Evolutionary conservation across 2,329 filamentous ascomycete genomes (phyloP).

Genomic region (Apiospora rasikravindrae): DNA sequence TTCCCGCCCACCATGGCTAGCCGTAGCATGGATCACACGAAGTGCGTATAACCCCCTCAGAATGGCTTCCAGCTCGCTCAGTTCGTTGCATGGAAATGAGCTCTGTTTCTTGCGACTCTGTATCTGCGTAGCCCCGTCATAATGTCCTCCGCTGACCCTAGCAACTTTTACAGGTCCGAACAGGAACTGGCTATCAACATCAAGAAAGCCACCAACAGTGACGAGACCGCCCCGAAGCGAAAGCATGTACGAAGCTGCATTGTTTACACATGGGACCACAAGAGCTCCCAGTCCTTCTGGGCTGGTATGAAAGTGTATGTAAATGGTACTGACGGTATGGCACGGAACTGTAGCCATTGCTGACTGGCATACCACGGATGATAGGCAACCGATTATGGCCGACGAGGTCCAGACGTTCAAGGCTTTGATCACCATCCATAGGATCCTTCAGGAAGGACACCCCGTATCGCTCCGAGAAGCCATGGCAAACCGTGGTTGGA

Average conservation of each 20-base stretch:
- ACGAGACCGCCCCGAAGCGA: conserved; percentile 72
- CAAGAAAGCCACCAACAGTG: conserved; percentile 70
- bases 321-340: conserved; percentile 8
- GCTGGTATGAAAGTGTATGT: conserved; percentile 96
- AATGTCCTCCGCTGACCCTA: conserved; percentile 14
- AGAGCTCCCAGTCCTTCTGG: conserved; percentile 95
- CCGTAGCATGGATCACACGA: conserved; percentile 41
- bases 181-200: conserved; percentile 73
- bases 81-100: background rate
- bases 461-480: conserved; percentile 86
- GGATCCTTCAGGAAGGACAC: conserved; percentile 96
- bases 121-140: background rate
- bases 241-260: conserved; percentile 99
- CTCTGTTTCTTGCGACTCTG: background rate
- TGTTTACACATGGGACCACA: conserved; percentile 99
- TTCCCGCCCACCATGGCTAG: conserved; percentile 35
- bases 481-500: conserved; percentile 85
- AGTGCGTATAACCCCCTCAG: conserved; percentile 31
- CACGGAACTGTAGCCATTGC: background rate
- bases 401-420: conserved; percentile 99
- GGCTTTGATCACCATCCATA: conserved; percentile 94
- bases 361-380: conserved; percentile 40
- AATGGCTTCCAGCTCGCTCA: background rate
- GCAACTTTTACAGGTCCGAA: conserved; percentile 59
- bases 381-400: conserved; percentile 92